Conservation (phyloP, 2,329 filamentous ascomycete species). For the Aphanocladium album region DNA sequence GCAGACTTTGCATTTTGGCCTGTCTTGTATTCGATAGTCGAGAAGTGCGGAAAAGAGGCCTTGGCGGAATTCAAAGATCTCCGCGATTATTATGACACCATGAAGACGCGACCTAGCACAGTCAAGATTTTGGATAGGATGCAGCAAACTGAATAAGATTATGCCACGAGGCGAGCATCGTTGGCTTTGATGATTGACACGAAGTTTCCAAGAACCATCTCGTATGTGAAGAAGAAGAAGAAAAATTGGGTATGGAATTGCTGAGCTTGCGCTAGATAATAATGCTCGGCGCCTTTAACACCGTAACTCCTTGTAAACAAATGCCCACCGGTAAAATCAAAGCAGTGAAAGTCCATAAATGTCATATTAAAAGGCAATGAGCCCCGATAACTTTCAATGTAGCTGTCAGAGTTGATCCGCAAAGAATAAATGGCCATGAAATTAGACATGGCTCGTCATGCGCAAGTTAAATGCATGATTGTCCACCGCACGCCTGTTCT, state of each 20-base stretch:
- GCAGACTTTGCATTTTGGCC: conserved; percentile 57
- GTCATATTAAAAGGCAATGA: neutral
- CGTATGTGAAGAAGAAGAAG: neutral
- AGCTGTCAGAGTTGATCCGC: conserved; percentile 6
- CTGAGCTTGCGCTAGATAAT: conserved; percentile 3
- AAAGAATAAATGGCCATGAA: neutral
- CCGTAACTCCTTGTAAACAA: conserved; percentile 4
- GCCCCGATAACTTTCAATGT: neutral
- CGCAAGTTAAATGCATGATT: conserved; percentile 2
- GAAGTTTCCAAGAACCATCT: neutral
- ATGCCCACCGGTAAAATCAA: neutral
- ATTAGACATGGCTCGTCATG: neutral
- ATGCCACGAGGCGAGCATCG: neutral
- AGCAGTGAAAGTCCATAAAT: neutral
- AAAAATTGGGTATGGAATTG: neutral
- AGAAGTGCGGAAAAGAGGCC: conserved; percentile 26
- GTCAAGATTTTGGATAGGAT: conserved; percentile 17
- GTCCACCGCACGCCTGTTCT: neutral
- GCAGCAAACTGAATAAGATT: neutral
- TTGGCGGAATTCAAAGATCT: conserved; percentile 29
- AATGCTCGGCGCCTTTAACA: neutral
- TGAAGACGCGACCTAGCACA: conserved; percentile 20
- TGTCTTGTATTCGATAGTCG: conserved; percentile 42
- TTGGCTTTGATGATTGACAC: neutral
- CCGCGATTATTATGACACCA: conserved; percentile 32